Evolutionary conservation across 179 eudicot species (phyloP), one percentile per base, ranked within the genome.

Genomic region (Vitellaria paradoxa): DNA sequence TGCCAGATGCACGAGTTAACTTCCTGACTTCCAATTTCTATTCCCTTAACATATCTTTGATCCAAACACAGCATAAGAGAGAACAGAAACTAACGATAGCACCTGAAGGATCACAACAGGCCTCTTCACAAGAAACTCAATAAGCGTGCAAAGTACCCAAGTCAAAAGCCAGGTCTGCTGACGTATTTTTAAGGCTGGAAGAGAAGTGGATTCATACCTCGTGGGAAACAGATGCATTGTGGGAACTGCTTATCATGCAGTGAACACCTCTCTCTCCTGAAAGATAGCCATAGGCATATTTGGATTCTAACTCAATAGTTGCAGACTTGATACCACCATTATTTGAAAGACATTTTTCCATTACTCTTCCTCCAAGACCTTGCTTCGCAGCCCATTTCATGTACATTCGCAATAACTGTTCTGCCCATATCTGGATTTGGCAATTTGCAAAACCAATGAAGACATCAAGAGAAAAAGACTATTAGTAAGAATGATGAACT

Each of bases 231-330:
- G 83, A 78, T 73, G 76, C 78, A 62, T 76, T 74, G n/a, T 66
- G 68, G 61, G 85, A 84, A 74, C 82, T 82, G 80, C 76, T 68
- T 49, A 86, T 86, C 88, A 92, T 81, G 80, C 80, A 85, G 77
- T 94, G 98, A 65, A 88, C 86, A 70, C 98, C 98, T 85, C 83
- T 85, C 83, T 94, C 98, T 15, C 98, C 98, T 13, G 83, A 81
- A 46, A 94, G 86, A 82, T 84, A 89, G 65, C 98, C 98, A 76
- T 94, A 91, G n/a, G 94, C 96, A 84, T 86, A 88, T 75, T 87
- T 83, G 74, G 85, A 89, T 84, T 92, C 98, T 55, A 91, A 88
- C 84, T 94, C 98, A 73, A 94, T 82, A 23, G 83, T 88, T 46
- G 82, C 92, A 24, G 90, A 91, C 79, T 86, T 90, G 61, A 91